These are phyloP conservation scores for Neostapfia colusana DNA, from an alignment of 176 grass and related monocot genomes.

Conservation along the genomic window DNA sequence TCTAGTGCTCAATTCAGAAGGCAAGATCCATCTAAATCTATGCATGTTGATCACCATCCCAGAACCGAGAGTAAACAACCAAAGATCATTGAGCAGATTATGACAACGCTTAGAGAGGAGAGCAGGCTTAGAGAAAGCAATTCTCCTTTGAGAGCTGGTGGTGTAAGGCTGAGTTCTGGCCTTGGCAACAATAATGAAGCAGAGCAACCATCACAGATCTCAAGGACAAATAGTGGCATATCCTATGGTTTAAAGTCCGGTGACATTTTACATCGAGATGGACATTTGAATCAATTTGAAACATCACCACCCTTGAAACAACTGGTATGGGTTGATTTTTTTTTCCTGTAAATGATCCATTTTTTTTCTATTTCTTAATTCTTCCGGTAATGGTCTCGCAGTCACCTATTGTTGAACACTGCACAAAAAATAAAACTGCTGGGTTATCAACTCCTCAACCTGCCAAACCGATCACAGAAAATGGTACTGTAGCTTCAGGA, in stretches of 20 bases:
- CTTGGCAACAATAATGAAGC: slow-evolving; percentile 42
- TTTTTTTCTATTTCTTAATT: slow-evolving; percentile 30
- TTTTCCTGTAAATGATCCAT: not conserved
- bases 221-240: slow-evolving; percentile 48
- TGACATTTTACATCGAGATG: slow-evolving; percentile 47
- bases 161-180: slow-evolving; percentile 43
- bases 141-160: slow-evolving; percentile 57
- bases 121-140: slow-evolving; percentile 62
- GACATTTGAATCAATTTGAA: slow-evolving; percentile 45
- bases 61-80: slow-evolving; percentile 67
- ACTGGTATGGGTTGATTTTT: slow-evolving; percentile 52
- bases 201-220: slow-evolving; percentile 48
- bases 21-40: slow-evolving; percentile 56
- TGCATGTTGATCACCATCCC: slow-evolving; percentile 52
- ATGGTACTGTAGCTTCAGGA: slow-evolving; percentile 34
- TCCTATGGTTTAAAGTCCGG: slow-evolving; percentile 49
- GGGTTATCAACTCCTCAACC: slow-evolving; percentile 51
- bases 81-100: slow-evolving; percentile 80
- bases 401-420: slow-evolving; percentile 62
- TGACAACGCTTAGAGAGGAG: slow-evolving; percentile 74
- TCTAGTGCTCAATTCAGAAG: slow-evolving; percentile 45
- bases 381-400: slow-evolving; percentile 49
- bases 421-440: slow-evolving; percentile 50
- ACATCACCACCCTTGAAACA: slow-evolving; percentile 63
- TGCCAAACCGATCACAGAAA: slow-evolving; percentile 55